Evolutionary conservation across 2,329 filamentous ascomycete species (phyloP), one percentile per base, ranked within the genome.

Genomic region (Peltaster fructicola): DNA sequence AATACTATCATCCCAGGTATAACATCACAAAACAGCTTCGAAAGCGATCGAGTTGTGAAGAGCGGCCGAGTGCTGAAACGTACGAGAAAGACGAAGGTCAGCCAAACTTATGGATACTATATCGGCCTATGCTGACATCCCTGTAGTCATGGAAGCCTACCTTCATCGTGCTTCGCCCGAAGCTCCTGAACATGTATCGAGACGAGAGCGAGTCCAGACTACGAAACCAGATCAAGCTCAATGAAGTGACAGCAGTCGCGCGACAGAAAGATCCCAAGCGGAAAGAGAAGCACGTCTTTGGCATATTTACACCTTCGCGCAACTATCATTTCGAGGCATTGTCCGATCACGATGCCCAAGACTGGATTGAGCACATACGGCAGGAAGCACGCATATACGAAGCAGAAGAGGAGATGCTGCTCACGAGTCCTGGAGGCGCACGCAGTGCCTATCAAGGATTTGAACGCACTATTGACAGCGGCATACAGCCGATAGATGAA

Each of bases 11-110:
- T 29, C 32, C 33, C 13, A 36, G 36, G n/a, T 9, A 18, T 11
- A 11, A 20, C n/a, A n/a, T n/a, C n/a, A n/a, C n/a, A n/a, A n/a
- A n/a, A n/a, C n/a, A 88, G 81, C 51, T 98, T 92, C 50, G 84
- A 88, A 44, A 91, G 90, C 44, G 88, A 98, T 51, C 74, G 82
- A 24, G 79, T 95, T 27, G 66, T 95, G 50, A 95, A 91, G 56
- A 72, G 75, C 29, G 84, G 85, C 30, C 76, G 75, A 38, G 72
- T 92, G 18, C 67, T 77, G 45, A 91, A 91, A 54, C 71, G 85
- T 38, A 90, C 82, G 10, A 76, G 84, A 41, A 92, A 85, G 59
- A 95, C 85, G 31, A 92, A 90, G 73, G 8, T 5, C 15, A 22
- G 20, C 14, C 22, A 16, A 15, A 20, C 21, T 23, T 20, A 13